Conservation (phyloP, 306 rosid species). For the Heteromeles arbutifolia region DNA sequence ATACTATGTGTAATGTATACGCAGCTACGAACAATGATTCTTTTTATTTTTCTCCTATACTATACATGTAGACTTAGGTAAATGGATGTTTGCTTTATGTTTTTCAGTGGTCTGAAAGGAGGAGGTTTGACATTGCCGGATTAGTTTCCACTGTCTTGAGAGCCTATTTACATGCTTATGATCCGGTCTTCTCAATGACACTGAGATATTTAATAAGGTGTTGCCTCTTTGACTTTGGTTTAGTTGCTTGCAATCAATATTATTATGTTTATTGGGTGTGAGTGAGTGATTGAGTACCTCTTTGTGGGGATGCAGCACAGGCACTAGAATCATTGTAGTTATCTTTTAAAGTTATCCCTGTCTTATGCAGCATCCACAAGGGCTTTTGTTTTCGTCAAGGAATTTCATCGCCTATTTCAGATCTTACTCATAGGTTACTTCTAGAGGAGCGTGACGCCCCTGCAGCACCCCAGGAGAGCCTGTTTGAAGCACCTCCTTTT, state of each 20-base stretch:
- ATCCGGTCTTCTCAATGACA: conserved; percentile 87
- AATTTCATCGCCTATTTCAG: conserved; percentile 80
- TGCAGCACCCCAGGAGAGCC: conserved; percentile 74
- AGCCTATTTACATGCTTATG: conserved; percentile 95
- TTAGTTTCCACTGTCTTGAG: conserved; percentile 77
- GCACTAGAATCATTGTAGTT: not conserved
- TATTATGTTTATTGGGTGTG: not conserved
- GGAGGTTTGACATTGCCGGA: conserved; percentile 85
- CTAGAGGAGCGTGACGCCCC: conserved; percentile 92
- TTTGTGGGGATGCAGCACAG: not conserved
- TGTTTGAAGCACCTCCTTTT: conserved; percentile 87
- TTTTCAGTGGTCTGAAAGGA: conserved; percentile 87
- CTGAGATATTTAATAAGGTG: conserved; percentile 95
- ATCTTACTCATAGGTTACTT: conserved; percentile 86
- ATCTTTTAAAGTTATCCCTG: not conserved
- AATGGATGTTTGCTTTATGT: not conserved
- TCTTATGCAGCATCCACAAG: conserved; percentile 70
- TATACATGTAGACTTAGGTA: not conserved
- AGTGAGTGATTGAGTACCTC: not conserved
- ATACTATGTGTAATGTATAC: not conserved
- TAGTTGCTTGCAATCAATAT: not conserved
- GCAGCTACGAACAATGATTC: not conserved
- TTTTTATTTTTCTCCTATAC: not conserved
- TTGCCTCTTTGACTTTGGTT: conserved; percentile 5
- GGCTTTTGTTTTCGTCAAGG: conserved; percentile 91